Percentiles rank a stretch among this genome's conserved stretches.
phyloP scores from a whole-genome alignment of 2,329 filamentous ascomycete species.

The Neofusicoccum laricinum region DNA sequence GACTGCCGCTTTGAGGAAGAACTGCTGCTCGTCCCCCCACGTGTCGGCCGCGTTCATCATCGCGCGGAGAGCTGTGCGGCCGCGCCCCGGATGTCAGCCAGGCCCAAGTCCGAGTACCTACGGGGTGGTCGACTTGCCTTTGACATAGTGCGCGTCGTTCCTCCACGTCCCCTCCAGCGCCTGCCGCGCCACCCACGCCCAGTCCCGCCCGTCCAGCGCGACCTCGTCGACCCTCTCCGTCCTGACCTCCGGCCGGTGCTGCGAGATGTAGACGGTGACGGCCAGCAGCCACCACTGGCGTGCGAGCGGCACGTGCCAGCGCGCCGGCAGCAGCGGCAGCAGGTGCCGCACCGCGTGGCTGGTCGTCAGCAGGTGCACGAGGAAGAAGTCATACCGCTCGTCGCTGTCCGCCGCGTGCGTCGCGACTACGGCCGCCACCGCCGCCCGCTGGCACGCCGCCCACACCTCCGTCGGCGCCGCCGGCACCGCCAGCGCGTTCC shows the following conservation, averaged over 20 bases:
- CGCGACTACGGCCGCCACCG: conserved; percentile 59
- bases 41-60: conserved; percentile 72
- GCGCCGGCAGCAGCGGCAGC: conserved; percentile 71
- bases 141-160: conserved; percentile 80
- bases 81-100: too few relatives aligned
- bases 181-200: conserved; percentile 72
- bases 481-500: conserved; percentile 76
- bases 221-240: conserved; percentile 59
- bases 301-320: conserved; percentile 71
- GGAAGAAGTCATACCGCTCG: conserved; percentile 73
- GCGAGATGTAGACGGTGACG: conserved; percentile 72
- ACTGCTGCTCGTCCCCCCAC: conserved; percentile 68
- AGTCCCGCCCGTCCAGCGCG: conserved; percentile 64
- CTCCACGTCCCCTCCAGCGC: conserved; percentile 66
- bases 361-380: conserved; percentile 77
- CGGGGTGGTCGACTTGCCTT: conserved; percentile 59
- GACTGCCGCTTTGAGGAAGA: conserved; percentile 66
- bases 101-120: too few relatives aligned
- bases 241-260: conserved; percentile 69
- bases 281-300: conserved; percentile 88
- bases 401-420: conserved; percentile 37
- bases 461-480: conserved; percentile 61
- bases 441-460: conserved; percentile 61
- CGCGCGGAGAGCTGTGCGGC: conserved; percentile 60
- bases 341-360: conserved; percentile 87